These are phyloP conservation scores for Cantharellus anzutake DNA, from an alignment of 768 basidiomycete genomes.

Conservation along the genomic window DNA sequence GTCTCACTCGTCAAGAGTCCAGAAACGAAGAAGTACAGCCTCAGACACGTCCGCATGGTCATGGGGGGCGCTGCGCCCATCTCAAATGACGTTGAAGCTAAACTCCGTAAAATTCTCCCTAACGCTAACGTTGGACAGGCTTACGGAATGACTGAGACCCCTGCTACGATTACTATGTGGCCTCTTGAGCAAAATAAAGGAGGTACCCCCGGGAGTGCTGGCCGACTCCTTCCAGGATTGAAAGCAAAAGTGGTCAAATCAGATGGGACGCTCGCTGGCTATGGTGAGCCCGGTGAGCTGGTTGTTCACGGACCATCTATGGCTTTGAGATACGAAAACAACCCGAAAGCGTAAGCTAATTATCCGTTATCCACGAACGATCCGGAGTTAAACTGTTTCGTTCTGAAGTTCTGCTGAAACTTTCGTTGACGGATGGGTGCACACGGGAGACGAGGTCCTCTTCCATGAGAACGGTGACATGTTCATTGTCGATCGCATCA, in stretches of 20 bases:
- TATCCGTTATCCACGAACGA: background rate
- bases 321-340: slow-evolving; percentile 7
- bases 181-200: background rate
- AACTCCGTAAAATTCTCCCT: slow-evolving; percentile 32
- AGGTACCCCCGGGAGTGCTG: slow-evolving; percentile 8
- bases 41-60: slow-evolving; percentile 27
- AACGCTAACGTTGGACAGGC: slow-evolving; percentile 17
- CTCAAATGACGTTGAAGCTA: slow-evolving; percentile 31
- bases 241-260: slow-evolving; percentile 9
- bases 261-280: slow-evolving; percentile 6
- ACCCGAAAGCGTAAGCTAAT: slow-evolving; percentile 6
- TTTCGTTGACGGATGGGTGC: slow-evolving; percentile 31
- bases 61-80: slow-evolving; percentile 43
- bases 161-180: background rate
- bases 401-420: slow-evolving; percentile 2
- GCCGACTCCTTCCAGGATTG: slow-evolving; percentile 5
- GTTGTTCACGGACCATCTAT: slow-evolving; percentile 7
- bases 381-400: background rate
- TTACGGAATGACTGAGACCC: slow-evolving; percentile 7
- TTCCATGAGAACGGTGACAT: slow-evolving; percentile 36
- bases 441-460: slow-evolving; percentile 45
- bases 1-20: slow-evolving; percentile 45
- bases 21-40: slow-evolving; percentile 29
- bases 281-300: slow-evolving; percentile 9
- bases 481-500: slow-evolving; percentile 43